These are phyloP conservation scores for Tulasnella sp. DNA, from an alignment of 768 basidiomycete species.

Conservation along the genomic window DNA sequence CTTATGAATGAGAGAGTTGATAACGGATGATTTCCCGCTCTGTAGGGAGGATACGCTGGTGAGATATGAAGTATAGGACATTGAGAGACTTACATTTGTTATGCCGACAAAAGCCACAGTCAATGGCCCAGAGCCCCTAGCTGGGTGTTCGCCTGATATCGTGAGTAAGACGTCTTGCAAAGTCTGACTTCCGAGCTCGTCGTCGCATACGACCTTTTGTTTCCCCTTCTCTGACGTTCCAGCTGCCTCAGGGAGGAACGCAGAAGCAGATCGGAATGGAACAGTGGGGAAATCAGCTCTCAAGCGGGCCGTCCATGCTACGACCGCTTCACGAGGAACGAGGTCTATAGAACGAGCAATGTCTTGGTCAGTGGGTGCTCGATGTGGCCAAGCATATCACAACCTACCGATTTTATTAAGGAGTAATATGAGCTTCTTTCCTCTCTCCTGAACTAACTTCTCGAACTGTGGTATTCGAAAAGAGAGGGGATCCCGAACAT, in stretches of 20 bases:
- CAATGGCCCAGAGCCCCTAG: conserved; percentile 43
- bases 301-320: conserved; percentile 55
- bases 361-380: background rate
- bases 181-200: conserved; percentile 52
- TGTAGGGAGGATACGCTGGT: too few relatives aligned
- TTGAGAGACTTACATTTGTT: conserved; percentile 61
- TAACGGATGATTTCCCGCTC: conserved; percentile 75
- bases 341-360: conserved; percentile 41
- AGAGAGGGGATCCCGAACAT: conserved; percentile 71
- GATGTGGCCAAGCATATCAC: background rate
- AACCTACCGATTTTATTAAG: conserved; percentile 79
- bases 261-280: conserved; percentile 62
- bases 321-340: conserved; percentile 65
- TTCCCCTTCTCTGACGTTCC: background rate
- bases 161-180: conserved; percentile 40
- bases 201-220: conserved; percentile 33
- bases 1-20: conserved; percentile 62
- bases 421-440: conserved; percentile 49
- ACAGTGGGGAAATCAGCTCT: conserved; percentile 51
- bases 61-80: conserved; percentile 9
- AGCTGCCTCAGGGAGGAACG: conserved; percentile 41
- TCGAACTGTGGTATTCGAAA: conserved; percentile 59
- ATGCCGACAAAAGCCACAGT: conserved; percentile 74
- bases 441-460: conserved; percentile 35
- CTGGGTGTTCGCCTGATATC: conserved; percentile 30